Evolutionary conservation across 164 flowering plant species (phyloP).

Genomic region (Warburgia ugandensis): DNA sequence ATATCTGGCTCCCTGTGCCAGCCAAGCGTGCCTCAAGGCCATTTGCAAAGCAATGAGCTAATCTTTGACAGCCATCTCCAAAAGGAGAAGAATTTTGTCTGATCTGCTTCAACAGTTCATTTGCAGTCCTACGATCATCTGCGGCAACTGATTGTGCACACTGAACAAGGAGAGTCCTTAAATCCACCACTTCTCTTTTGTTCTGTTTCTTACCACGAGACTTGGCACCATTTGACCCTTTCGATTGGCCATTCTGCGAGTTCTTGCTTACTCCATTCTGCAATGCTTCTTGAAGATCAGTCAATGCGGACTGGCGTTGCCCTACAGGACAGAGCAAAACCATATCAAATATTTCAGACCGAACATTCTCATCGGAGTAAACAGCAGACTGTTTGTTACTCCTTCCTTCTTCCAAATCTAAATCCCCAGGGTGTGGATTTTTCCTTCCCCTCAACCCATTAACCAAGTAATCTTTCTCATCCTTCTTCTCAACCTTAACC

Average conservation of each 20-base stretch:
- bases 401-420: conserved; percentile 42
- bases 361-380: conserved; percentile 26
- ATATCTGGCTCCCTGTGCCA: conserved; percentile 80
- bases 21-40: conserved; percentile 87
- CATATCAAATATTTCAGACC: conserved; percentile 49
- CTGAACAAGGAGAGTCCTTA: conserved; percentile 58
- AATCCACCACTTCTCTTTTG: conserved; percentile 64
- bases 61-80: conserved; percentile 77
- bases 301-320: conserved; percentile 5
- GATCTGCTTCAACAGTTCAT: conserved; percentile 64
- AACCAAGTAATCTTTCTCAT: conserved; percentile 2
- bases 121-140: conserved; percentile 57
- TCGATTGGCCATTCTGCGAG: conserved; percentile 29
- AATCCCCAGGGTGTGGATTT: conserved; percentile 33
- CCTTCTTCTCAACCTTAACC: conserved; percentile 6
- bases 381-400: conserved; percentile 60
- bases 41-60: conserved; percentile 69
- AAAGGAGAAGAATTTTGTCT: conserved; percentile 68
- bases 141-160: conserved; percentile 88
- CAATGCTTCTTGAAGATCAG: conserved; percentile 30
- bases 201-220: conserved; percentile 51
- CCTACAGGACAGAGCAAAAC: conserved; percentile 47
- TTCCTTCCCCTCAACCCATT: conserved; percentile 40
- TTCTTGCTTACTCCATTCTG: conserved; percentile 27
- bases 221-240: conserved; percentile 37